Evolutionary conservation across 768 basidiomycete species (phyloP), one percentile per base, ranked within the genome.

Genomic region (Leccinum subtestaceum): DNA sequence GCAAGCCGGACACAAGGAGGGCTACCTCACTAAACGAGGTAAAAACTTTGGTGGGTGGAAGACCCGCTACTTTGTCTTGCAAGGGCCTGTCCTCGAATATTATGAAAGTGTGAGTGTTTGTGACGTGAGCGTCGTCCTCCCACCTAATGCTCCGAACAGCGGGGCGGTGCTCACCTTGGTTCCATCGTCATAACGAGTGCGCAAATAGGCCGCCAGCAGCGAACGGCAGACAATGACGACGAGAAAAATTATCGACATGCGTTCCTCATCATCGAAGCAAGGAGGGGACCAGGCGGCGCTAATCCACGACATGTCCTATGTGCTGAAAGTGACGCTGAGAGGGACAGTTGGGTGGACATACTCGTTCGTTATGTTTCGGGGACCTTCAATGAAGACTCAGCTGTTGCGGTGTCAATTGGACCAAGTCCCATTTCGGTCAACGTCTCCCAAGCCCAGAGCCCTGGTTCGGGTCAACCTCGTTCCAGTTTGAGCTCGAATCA

Each of bases 41-140:
- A 94, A 98, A 78, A 97, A 93, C 68, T 98, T 98, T 75, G 97
- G 97, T 48, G 95, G 96, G 2, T 95, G 93, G 96, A 95, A 96
- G 70, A 93, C 93, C 25, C 82, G 97, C 46, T 99, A 87, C 74
- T 98, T 98, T 67, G 93, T 98, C 8, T 79, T 98, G 25, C 89
- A 93, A 72, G 94, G 95, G 0, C 88, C 93, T 3, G 83, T 89
- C 2, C 80, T 98, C 53, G 93, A 96, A 68, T 99, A 98, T 74
- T 99, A 91, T 67, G 97, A 98, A 75, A 88, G 85, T 67, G 96
- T 98, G 75, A 77, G 94, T 84, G n/a, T 60, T 31, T 32, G 36
- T 53, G 52, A 52, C 47, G 21, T 52, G 51, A 62, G 45, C 19
- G 9, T 23, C 29, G 32, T 46, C 57, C 19, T 62, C 62, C 49